Base-by-base conservation (phyloP, 805 yeast species). In the Yarrowia keelungensis region DNA sequence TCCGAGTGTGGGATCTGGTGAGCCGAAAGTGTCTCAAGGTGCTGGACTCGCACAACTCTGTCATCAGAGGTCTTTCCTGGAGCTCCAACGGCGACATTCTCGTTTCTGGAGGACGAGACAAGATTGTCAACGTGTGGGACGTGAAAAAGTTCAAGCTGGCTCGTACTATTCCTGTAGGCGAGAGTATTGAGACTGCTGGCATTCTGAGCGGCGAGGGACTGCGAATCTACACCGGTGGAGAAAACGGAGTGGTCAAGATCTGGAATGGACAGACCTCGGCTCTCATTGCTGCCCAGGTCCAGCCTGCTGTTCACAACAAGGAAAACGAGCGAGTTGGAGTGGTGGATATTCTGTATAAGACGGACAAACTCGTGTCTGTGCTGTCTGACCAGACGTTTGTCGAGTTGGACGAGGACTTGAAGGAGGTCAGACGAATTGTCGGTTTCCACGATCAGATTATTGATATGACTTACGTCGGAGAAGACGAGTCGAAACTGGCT, bases 371-470 rank as follows among this genome's bases (percentile, higher is more conserved):
- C 5, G 14, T 64, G 10, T 68, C 89, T 50, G 80, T 85, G 70
- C 74, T 89, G 14, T 89, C 97, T 45, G 99, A 95, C 79, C 98
- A 95, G 79, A 89, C 97, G 0, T 78, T 95, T 15, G 81, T 84
- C 36, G 81, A 85, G 71, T 75, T 87, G 32, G 82, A 82, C 50
- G 71, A 81, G 1, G 45, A 36, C 76, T 83, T 19, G 26, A 15
- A 53, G 47, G 75, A 84, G 1, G 73, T 77, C 8, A 81, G 87
- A 68, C 83, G 86, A 50, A 82, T 92, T 73, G 95, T 97, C 0
- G 98, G 98, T 73, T 92, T 92, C 77, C 97, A 94, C 79, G 98
- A 98, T 69, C 94, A 95, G 35, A 88, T 95, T 74, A 97, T 97
- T 2, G 98, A 94, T 76, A 84, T 92, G 80, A 85, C 87, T 72